A percentile compares a stretch with the other conserved stretches of the same genome.
Conservation (phyloP, 177 flowering plant genomes). For the Vitis hybrid region DNA sequence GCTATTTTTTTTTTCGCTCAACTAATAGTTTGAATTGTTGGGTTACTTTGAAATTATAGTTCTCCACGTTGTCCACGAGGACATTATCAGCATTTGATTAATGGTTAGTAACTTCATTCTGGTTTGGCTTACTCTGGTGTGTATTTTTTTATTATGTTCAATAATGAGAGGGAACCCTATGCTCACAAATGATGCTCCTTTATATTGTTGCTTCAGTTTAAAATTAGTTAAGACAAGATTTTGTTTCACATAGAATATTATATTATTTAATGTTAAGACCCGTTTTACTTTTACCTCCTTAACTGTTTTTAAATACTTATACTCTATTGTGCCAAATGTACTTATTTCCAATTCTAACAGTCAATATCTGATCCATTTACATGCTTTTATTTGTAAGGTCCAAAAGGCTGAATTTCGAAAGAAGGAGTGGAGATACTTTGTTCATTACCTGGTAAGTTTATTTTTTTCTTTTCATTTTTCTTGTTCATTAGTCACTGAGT, state of each 20-base stretch:
- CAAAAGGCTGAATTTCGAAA: conserved; percentile 75
- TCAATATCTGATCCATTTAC: background rate
- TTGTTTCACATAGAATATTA: background rate
- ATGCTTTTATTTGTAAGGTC: conserved; percentile 44
- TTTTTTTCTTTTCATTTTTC: background rate
- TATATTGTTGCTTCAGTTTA: background rate
- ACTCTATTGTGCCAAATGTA: background rate
- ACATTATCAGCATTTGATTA: no score
- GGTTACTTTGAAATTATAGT: no score
- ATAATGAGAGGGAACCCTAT: background rate
- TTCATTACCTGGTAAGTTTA: conserved; percentile 71
- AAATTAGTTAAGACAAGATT: background rate
- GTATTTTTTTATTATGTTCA: background rate
- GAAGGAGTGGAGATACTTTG: conserved; percentile 72
- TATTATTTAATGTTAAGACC: background rate
- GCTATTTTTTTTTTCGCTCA: no score
- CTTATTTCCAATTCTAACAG: background rate
- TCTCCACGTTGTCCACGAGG: no score
- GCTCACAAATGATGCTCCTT: background rate
- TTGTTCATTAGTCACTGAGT: no score
- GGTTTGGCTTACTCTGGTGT: background rate
- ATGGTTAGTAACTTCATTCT: background rate
- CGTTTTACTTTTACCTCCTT: background rate
- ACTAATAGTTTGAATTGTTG: no score
- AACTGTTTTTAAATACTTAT: background rate